phyloP scores from a whole-genome alignment of 2,329 filamentous ascomycete genomes.

The Plectosphaerella cucumerina region DNA sequence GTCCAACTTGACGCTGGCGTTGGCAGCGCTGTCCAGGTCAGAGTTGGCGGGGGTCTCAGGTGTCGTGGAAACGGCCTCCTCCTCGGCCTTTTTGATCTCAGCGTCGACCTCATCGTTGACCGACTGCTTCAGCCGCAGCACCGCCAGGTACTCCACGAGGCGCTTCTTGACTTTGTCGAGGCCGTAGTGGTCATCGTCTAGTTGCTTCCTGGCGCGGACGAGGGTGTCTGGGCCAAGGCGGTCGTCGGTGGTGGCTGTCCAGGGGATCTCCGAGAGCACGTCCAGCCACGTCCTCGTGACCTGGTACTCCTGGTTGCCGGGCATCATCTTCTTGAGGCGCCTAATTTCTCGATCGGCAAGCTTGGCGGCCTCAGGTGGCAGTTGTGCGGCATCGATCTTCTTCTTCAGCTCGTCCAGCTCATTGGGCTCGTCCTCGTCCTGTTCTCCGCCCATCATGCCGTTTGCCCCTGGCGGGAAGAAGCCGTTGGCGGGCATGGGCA shows the following conservation, averaged over 20 bases:
- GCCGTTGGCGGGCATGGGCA: slow-evolving; percentile 10
- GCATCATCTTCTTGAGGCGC: slow-evolving; percentile 89
- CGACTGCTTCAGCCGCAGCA: slow-evolving; percentile 90
- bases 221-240: slow-evolving; percentile 79
- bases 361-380: slow-evolving; percentile 81
- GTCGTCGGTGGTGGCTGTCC: slow-evolving; percentile 81
- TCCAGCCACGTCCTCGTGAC: slow-evolving; percentile 92
- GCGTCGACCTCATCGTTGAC: slow-evolving; percentile 79
- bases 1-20: slow-evolving; percentile 62
- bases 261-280: slow-evolving; percentile 89
- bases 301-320: slow-evolving; percentile 92
- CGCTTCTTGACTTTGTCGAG: slow-evolving; percentile 97
- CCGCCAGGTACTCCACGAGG: slow-evolving; percentile 89
- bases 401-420: slow-evolving; percentile 91
- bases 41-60: slow-evolving; percentile 26
- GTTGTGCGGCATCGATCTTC: slow-evolving; percentile 73
- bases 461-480: slow-evolving; percentile 15
- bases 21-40: slow-evolving; percentile 26
- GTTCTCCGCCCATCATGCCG: slow-evolving; percentile 35
- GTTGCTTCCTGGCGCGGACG: slow-evolving; percentile 74
- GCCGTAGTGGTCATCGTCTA: slow-evolving; percentile 95
- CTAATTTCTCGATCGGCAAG: slow-evolving; percentile 88
- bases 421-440: slow-evolving; percentile 71
- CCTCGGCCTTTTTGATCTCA: slow-evolving; percentile 66
- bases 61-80: slow-evolving; percentile 37